These are phyloP conservation scores for Chytridiales sp. DNA, from an alignment of 371 early-diverging fungal species.

Conservation along the genomic window DNA sequence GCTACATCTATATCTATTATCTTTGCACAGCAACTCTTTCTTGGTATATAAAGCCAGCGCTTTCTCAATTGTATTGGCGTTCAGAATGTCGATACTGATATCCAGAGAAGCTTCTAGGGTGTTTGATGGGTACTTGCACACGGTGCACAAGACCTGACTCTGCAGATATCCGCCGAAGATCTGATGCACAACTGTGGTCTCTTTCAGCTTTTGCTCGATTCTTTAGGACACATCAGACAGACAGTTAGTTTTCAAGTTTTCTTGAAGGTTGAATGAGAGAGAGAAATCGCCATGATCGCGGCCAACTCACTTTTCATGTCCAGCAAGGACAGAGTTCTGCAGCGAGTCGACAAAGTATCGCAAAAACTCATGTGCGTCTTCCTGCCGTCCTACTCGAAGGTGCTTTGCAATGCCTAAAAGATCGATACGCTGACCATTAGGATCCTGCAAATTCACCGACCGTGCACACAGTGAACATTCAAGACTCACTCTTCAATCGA, in stretches of 20 bases:
- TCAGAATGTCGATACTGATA: constrained; percentile 72
- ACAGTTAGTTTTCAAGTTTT: too few species aligned
- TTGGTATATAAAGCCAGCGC: constrained; percentile 70
- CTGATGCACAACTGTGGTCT: constrained; percentile 71
- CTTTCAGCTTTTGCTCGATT: constrained; percentile 66
- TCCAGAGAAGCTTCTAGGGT: constrained; percentile 77
- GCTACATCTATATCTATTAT: constrained; percentile 68
- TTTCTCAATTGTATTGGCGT: constrained; percentile 58
- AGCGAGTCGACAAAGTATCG: constrained; percentile 67
- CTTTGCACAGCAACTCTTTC: constrained; percentile 57
- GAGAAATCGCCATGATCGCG: not conserved
- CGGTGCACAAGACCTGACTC: constrained; percentile 71
- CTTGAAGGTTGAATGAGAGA: not conserved
- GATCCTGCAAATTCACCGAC: constrained; percentile 24
- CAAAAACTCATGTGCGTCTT: constrained; percentile 90
- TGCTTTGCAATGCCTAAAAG: constrained; percentile 62
- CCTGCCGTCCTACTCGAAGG: constrained; percentile 78
- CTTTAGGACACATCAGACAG: constrained; percentile 40
- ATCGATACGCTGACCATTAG: not conserved
- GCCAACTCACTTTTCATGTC: constrained; percentile 41
- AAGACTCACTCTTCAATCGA: constrained; percentile 59
- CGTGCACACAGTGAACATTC: not conserved
- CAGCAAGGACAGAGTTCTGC: constrained; percentile 51
- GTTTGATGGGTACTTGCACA: constrained; percentile 72
- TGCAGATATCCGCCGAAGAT: constrained; percentile 84